phyloP scores from a whole-genome alignment of 768 basidiomycete genomes.

The Mycena leptocephala region DNA sequence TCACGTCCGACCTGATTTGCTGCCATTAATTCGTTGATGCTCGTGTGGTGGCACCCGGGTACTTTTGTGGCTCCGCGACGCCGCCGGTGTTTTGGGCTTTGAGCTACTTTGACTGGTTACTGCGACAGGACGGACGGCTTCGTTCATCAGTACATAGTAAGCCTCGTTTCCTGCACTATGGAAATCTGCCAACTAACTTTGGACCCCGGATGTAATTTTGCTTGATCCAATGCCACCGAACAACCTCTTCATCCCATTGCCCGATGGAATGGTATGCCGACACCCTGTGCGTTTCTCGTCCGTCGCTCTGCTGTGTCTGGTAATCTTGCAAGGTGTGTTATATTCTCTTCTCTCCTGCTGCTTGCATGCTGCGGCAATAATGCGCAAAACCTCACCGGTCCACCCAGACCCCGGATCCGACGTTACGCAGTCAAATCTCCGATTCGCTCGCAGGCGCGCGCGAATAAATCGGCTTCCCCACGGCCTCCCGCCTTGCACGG shows the following conservation, averaged over 20 bases:
- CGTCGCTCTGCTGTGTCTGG: no score
- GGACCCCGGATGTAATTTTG: neutral
- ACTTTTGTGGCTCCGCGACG: neutral
- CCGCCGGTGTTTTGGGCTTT: neutral
- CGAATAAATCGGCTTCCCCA: neutral
- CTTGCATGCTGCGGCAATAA: neutral
- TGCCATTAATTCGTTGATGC: neutral
- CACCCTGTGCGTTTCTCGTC: no score
- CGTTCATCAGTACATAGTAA: neutral
- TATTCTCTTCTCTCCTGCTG: no score
- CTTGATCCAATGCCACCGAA: neutral
- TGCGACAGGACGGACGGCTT: neutral
- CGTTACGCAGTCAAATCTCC: neutral
- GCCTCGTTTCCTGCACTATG: neutral
- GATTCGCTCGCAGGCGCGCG: neutral
- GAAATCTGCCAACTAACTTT: neutral
- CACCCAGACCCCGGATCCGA: neutral
- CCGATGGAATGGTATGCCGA: no score
- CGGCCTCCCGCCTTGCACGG: neutral
- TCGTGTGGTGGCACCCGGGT: neutral
- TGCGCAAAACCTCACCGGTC: no score
- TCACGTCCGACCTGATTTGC: neutral
- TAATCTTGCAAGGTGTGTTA: no score
- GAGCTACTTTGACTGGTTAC: neutral
- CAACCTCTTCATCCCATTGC: no score